phyloP scores from a whole-genome alignment of 108 stramenopile genomes.

The Pseudonitzschia pungens region DNA sequence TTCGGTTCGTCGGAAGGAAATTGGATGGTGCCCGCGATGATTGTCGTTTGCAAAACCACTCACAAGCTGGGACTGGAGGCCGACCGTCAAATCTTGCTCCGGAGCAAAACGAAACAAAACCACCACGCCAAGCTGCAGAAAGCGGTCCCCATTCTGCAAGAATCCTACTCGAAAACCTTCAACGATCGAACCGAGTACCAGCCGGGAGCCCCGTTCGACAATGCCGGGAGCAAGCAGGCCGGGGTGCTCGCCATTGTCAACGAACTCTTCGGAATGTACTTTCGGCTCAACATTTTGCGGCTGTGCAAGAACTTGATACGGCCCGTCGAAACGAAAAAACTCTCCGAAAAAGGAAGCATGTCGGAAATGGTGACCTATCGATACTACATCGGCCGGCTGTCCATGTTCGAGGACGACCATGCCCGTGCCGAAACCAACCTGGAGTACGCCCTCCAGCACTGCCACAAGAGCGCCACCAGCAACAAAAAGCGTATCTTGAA shows the following conservation, averaged over 20 bases:
- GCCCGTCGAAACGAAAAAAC: constrained; percentile 70
- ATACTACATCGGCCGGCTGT: constrained; percentile 89
- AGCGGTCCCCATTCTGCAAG: constrained; percentile 77
- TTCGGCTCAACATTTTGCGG: constrained; percentile 89
- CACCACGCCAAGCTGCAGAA: constrained; percentile 61
- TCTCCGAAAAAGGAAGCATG: constrained; percentile 72
- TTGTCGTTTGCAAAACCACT: constrained; percentile 71
- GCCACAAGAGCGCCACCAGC: constrained; percentile 56
- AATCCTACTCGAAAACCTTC: constrained; percentile 77
- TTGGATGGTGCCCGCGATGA: constrained; percentile 80
- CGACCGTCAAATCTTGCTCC: constrained; percentile 40
- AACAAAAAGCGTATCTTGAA: constrained; percentile 90
- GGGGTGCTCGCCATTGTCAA: constrained; percentile 87
- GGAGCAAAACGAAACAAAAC: constrained; percentile 23
- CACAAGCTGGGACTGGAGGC: constrained; percentile 64
- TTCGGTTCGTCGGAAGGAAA: constrained; percentile 75
- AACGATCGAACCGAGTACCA: constrained; percentile 80
- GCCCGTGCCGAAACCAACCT: constrained; percentile 84
- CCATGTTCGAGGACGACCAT: constrained; percentile 95
- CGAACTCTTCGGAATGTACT: constrained; percentile 93
- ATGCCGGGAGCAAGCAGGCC: constrained; percentile 77
- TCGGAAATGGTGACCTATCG: constrained; percentile 91
- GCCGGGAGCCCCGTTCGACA: constrained; percentile 32
- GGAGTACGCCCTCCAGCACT: constrained; percentile 84
- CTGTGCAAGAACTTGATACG: constrained; percentile 90